These are phyloP conservation scores for Entrophospora sp. DNA, from an alignment of 192 early-diverging fungal genomes.

Conservation along the genomic window DNA sequence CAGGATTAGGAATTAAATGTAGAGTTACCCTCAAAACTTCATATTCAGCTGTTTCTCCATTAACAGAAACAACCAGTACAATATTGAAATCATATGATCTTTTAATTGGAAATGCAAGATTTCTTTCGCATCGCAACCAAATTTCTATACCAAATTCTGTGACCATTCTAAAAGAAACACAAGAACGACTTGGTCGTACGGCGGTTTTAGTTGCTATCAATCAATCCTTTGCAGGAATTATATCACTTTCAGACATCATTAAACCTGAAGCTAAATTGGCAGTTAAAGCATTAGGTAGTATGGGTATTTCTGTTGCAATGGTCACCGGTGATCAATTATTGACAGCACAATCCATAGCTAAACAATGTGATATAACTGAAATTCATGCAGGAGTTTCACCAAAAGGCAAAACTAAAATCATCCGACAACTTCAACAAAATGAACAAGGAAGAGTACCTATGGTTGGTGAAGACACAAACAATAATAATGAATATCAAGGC, in stretches of 20 bases:
- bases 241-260: conserved; percentile 79
- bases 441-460: too few relatives aligned
- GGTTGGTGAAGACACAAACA: too few relatives aligned
- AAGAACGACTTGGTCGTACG: conserved; percentile 66
- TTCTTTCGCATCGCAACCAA: conserved; percentile 41
- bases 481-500: too few relatives aligned
- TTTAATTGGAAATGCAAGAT: conserved; percentile 66
- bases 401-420: conserved; percentile 75
- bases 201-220: conserved; percentile 70
- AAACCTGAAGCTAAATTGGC: conserved; percentile 68
- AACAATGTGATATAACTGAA: conserved; percentile 71
- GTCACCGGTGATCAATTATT: conserved; percentile 87
- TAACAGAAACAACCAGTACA: conserved; percentile 3
- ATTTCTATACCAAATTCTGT: conserved; percentile 36
- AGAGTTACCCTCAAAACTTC: conserved; percentile 30
- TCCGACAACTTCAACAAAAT: conserved; percentile 57
- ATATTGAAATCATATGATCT: conserved; percentile 28
- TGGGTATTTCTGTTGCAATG: conserved; percentile 80
- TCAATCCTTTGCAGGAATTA: conserved; percentile 47
- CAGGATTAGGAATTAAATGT: conserved; percentile 64
- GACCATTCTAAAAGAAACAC: conserved; percentile 29
- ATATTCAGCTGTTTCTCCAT: not conserved
- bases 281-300: conserved; percentile 57
- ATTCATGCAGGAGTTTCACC: conserved; percentile 89
- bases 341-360: conserved; percentile 76